Percentiles rank a stretch among this genome's conserved stretches.
Evolutionary conservation across 805 yeast species (phyloP).

Genomic region (Starmerella stigmatis): DNA sequence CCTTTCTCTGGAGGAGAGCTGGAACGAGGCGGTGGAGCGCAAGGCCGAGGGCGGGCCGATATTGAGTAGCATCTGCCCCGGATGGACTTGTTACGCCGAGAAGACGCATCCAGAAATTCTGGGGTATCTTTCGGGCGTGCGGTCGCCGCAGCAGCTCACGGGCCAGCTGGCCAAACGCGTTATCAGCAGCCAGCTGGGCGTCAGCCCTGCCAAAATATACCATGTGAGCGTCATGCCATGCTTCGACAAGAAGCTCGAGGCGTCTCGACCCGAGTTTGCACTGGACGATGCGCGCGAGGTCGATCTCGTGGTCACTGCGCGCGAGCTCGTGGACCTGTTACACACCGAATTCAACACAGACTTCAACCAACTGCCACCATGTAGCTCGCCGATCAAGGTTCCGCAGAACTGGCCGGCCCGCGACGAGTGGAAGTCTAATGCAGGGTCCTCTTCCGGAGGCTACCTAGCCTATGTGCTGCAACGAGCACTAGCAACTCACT

Average conservation of each 20-base stretch:
- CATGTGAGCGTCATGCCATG: constrained; percentile 93
- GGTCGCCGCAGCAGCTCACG: constrained; percentile 89
- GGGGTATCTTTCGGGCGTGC: constrained; percentile 58
- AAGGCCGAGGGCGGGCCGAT: constrained; percentile 36
- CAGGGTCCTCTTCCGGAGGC: constrained; percentile 84
- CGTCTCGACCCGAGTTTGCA: constrained; percentile 66
- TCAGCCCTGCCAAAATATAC: constrained; percentile 40
- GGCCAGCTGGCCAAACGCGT: constrained; percentile 62
- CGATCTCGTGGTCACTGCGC: constrained; percentile 89
- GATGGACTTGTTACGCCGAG: constrained; percentile 92
- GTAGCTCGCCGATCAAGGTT: constrained; percentile 27
- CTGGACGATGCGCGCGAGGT: constrained; percentile 46
- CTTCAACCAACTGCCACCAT: constrained; percentile 24
- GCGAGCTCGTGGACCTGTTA: constrained; percentile 66
- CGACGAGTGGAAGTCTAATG: constrained; percentile 60
- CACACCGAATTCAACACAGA: constrained; percentile 37
- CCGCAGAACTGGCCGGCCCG: constrained; percentile 56
- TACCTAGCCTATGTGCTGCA: constrained; percentile 61
- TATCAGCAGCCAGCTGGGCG: constrained; percentile 31
- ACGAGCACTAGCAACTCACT: constrained; percentile 7
- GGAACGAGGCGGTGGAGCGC: constrained; percentile 34
- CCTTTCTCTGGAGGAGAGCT: constrained; percentile 44
- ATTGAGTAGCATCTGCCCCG: constrained; percentile 78
- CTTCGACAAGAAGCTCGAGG: constrained; percentile 91
- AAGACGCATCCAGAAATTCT: constrained; percentile 84